Evolutionary conservation across 2,329 filamentous ascomycete species (phyloP).

Genomic region (Westerdykella aurantiaca): DNA sequence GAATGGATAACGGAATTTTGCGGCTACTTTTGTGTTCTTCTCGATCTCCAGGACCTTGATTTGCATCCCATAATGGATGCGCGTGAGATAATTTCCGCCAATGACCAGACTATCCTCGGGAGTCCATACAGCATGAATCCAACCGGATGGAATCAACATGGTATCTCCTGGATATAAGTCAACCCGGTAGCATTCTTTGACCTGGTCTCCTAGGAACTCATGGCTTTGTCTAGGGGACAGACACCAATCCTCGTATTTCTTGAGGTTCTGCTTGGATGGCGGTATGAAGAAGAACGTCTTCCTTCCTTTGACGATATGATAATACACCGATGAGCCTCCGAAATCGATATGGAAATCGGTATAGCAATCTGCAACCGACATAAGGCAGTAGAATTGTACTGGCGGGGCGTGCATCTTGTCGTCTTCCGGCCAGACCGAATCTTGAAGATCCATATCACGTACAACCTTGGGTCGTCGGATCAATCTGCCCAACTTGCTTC

Average conservation of each 20-base stretch:
- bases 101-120: slow-evolving; percentile 64
- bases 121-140: slow-evolving; percentile 69
- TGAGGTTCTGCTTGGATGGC: slow-evolving; percentile 61
- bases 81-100: slow-evolving; percentile 64
- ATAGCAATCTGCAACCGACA: slow-evolving; percentile 66
- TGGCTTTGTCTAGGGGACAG: slow-evolving; percentile 61
- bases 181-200: slow-evolving; percentile 61
- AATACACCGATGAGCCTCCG: slow-evolving; percentile 64
- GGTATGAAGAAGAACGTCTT: slow-evolving; percentile 70
- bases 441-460: slow-evolving; percentile 55
- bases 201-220: slow-evolving; percentile 59
- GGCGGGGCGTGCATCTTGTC: slow-evolving; percentile 55
- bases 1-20: slow-evolving; percentile 61
- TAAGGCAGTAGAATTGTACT: slow-evolving; percentile 64
- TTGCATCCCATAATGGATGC: slow-evolving; percentile 61
- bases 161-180: slow-evolving; percentile 62
- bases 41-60: slow-evolving; percentile 61
- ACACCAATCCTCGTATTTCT: slow-evolving; percentile 67
- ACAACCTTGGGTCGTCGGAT: slow-evolving; percentile 60
- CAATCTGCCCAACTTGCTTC: slow-evolving; percentile 56
- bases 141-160: slow-evolving; percentile 65
- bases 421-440: slow-evolving; percentile 51
- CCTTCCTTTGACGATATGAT: slow-evolving; percentile 62
- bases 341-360: slow-evolving; percentile 70
- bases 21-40: slow-evolving; percentile 59